These are phyloP conservation scores for Rhizopogon vesiculosus DNA, from an alignment of 768 basidiomycete species.

Conservation along the genomic window DNA sequence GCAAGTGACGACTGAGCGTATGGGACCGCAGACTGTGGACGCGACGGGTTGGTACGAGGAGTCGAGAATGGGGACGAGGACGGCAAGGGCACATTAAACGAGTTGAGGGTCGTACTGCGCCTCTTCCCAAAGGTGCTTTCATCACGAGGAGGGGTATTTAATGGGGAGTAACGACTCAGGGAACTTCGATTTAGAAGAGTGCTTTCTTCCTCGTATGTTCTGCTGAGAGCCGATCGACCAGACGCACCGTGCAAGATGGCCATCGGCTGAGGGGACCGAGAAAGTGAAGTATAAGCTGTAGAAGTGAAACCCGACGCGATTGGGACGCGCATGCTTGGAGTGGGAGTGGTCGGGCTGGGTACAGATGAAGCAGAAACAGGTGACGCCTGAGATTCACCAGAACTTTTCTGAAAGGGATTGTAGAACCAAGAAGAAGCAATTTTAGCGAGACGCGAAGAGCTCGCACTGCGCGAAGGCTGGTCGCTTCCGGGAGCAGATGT, in stretches of 20 bases:
- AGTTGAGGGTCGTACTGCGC: constrained; percentile 40
- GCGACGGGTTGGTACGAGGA: constrained; percentile 61
- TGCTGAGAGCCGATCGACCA: constrained; percentile 43
- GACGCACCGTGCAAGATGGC: constrained; percentile 32
- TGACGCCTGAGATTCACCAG: constrained; percentile 60
- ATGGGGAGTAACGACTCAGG: constrained; percentile 53
- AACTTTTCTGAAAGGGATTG: constrained; percentile 63
- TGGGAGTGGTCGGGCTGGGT: constrained; percentile 13
- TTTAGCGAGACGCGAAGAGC: constrained; percentile 44
- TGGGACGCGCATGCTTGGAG: constrained; percentile 24
- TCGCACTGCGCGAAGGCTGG: constrained; percentile 19
- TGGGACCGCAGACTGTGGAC: constrained; percentile 51
- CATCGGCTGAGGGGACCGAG: constrained; percentile 38
- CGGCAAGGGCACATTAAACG: constrained; percentile 37
- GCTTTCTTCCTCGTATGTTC: constrained; percentile 58
- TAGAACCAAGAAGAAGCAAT: constrained; percentile 77
- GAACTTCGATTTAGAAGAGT: constrained; percentile 41
- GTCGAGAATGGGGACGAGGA: constrained; percentile 39
- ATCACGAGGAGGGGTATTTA: constrained; percentile 68
- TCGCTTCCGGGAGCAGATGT: constrained; percentile 26
- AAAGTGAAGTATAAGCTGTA: constrained; percentile 25
- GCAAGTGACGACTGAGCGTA: constrained; percentile 72
- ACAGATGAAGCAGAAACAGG: constrained; percentile 48
- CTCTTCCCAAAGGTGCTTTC: constrained; percentile 49
- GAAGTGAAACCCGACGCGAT: constrained; percentile 24